Evolutionary conservation across 169 alveolate species (phyloP), one percentile per base, ranked within the genome.

Genomic region (Eimeria necatrix): DNA sequence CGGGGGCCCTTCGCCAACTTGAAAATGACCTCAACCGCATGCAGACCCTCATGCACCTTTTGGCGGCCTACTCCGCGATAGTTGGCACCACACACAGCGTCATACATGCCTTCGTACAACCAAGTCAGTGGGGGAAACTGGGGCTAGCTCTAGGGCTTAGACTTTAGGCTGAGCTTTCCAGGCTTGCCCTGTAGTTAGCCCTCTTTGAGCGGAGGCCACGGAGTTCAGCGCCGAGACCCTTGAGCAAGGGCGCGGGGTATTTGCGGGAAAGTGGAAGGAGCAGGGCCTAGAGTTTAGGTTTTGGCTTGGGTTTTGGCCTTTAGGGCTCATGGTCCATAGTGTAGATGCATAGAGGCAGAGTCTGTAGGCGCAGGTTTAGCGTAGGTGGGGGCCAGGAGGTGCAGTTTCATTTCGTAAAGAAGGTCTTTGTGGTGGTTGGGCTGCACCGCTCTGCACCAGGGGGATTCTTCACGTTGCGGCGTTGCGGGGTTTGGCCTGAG

Each of bases 61-160:
- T 88, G 14, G 94, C 94, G 2, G 94, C 94, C 14, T 88, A 88
- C 87, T 74, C 94, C 20, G 80, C 94, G 14, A 88, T 88, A 56
- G 64, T 88, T n/a, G 85, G 86, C 56, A 49, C 81, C 46, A 88
- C 80, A 18, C 81, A 88, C 76, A 74, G 51, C 87, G 70, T 76
- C 53, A 88, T 88, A 5, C 94, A 74, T 5, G 94, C 94, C 46
- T 88, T 88, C 53, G 94, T 88, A 2, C 94, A 88, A 41, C 94
- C 94, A n/a, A 88, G 94, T 86, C 10, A n/a, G 93, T 7, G 7
- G 52, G 53, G 24, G 16, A 20, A 9, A 46, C 9, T 41, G 59
- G 60, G 26, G 22, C 41, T 32, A 26, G 85, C 24, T 32, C 41
- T 74, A 74, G 85, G 85, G 59, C 41, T 26, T 74, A 74, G 85